Evolutionary conservation across 2,329 filamentous ascomycete species (phyloP).

Genomic region (Alternaria tenuissima): DNA sequence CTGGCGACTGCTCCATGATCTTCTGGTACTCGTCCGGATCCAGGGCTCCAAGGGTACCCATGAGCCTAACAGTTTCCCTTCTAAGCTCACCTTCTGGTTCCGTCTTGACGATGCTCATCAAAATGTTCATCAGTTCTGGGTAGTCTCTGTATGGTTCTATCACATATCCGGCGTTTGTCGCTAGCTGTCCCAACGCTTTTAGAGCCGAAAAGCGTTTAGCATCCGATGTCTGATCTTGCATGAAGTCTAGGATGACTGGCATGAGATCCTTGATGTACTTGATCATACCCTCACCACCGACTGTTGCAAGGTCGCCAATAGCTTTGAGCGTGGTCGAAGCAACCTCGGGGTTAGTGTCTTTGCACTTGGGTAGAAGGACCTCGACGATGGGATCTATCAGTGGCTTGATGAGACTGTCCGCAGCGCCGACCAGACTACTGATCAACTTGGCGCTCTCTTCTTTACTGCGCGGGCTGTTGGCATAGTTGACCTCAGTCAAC

Average conservation of each 20-base stretch:
- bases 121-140: slow-evolving; percentile 87
- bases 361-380: slow-evolving; percentile 91
- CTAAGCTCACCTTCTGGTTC: slow-evolving; percentile 87
- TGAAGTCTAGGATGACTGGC: slow-evolving; percentile 90
- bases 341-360: slow-evolving; percentile 83
- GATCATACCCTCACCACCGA: slow-evolving; percentile 93
- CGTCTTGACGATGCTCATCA: slow-evolving; percentile 92
- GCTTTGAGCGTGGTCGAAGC: slow-evolving; percentile 95
- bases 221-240: slow-evolving; percentile 92
- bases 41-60: slow-evolving; percentile 92
- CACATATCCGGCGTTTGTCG: slow-evolving; percentile 96
- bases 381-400: slow-evolving; percentile 97
- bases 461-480: slow-evolving; percentile 91
- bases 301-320: slow-evolving; percentile 90
- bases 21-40: slow-evolving; percentile 97
- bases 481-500: slow-evolving; percentile 94
- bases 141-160: slow-evolving; percentile 96
- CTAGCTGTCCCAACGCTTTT: slow-evolving; percentile 87
- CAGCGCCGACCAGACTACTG: slow-evolving; percentile 90
- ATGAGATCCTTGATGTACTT: slow-evolving; percentile 91
- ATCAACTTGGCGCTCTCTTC: slow-evolving; percentile 95
- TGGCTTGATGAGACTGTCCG: slow-evolving; percentile 90
- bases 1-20: slow-evolving; percentile 87
- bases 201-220: slow-evolving; percentile 90
- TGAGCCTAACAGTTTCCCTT: slow-evolving; percentile 93